Conservation (phyloP, 2,329 filamentous ascomycete genomes). For the Verticillium klebahnii region DNA sequence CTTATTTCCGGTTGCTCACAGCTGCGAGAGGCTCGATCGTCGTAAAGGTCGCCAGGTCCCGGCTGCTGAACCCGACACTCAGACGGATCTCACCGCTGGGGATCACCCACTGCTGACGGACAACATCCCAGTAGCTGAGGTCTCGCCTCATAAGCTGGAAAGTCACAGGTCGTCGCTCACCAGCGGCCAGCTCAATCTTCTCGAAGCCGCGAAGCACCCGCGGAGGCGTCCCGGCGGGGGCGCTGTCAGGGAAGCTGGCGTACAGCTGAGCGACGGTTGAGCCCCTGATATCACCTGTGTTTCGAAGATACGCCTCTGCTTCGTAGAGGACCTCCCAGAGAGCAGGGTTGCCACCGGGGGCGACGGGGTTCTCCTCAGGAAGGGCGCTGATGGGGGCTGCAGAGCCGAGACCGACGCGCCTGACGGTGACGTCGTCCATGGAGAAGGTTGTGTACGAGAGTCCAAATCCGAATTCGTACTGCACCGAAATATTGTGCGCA, state of each 20-base stretch:
- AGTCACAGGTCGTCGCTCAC: conserved; percentile 29
- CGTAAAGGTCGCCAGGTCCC: too few relatives aligned
- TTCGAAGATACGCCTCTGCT: conserved; percentile 44
- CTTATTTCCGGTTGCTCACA: too few relatives aligned
- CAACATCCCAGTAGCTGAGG: conserved; percentile 44
- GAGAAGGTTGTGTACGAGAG: conserved; percentile 51
- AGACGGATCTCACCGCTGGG: too few relatives aligned
- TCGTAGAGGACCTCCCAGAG: conserved; percentile 46
- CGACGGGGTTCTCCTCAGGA: conserved; percentile 27
- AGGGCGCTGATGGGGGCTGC: conserved; percentile 13
- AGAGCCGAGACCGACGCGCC: conserved; percentile 25
- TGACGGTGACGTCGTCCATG: conserved; percentile 24
- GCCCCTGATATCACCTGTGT: conserved; percentile 37
- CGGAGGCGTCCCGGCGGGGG: conserved; percentile 20
- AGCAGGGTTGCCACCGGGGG: conserved; percentile 47
- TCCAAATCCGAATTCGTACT: conserved; percentile 51
- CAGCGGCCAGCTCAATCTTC: conserved; percentile 36
- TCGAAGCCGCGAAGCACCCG: conserved; percentile 40
- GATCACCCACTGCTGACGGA: too few relatives aligned
- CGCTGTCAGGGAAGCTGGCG: neutral
- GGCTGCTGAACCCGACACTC: too few relatives aligned
- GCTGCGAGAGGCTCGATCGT: too few relatives aligned
- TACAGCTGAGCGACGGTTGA: conserved; percentile 25
- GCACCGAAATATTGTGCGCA: conserved; percentile 39
- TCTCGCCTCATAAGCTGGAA: conserved; percentile 42